Base-by-base conservation (phyloP, 257 asterid genomes). In the Ophiorrhiza pumila region DNA sequence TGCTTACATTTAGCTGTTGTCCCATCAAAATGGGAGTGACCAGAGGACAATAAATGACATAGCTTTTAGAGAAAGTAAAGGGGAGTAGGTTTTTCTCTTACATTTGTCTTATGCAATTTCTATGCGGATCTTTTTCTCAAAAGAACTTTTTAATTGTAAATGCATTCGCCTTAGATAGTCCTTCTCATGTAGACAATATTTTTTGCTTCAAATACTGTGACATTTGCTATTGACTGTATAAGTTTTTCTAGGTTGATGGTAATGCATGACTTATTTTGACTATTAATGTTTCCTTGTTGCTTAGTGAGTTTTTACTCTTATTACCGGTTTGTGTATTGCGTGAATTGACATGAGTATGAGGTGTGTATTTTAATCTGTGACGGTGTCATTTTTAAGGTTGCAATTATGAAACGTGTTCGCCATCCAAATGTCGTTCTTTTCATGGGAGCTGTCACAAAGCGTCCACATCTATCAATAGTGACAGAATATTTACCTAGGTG, bases 361-460 rank as follows among this genome's bases (percentile, higher is more conserved):
- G 15, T 41, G 15, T 31, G 31, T 61, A 14, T 37, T n/a, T 27
- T 70, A 25, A 70, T 37, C 47, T 13, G 35, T 0, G 1, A 5
- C 23, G 49, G 35, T 39, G 25, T 59, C 32, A 37, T 13, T 65
- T 72, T 71, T 59, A 84, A 95, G 99, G 98, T 95, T 67, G 95
- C 99, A 67, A 92, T 95, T 18, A 92, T 95, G 99, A 95, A 95
- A 80, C 97, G 97, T 29, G 83, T 95, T 57, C 98, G 99, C 31
- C 99, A 95, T 82, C 99, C 99, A 49, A 92, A 95, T 75, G 90
- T 95, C 32, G 99, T 95, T 81, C 87, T 95, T 65, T 95, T 95
- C 83, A 95, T 95, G 99, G 99, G 99, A 25, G 99, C 99, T 65
- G 97, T 95, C 53, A 92, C 97, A 31, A 84, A 87, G 73, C 92